phyloP scores from a whole-genome alignment of 768 basidiomycete genomes.

The Rhizopogon vesiculosus region DNA sequence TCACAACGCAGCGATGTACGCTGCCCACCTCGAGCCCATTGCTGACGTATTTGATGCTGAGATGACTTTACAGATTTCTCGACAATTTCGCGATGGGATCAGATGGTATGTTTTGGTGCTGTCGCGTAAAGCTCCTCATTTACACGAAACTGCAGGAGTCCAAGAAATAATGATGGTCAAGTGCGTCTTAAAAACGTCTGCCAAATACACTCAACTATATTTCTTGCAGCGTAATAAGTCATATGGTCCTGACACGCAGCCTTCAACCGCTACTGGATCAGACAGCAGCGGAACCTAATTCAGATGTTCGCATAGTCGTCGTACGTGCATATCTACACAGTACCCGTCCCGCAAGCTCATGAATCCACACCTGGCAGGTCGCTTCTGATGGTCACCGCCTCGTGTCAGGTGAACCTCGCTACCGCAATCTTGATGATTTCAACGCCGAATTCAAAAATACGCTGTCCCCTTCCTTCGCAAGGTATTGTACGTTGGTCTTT shows the following conservation, averaged over 20 bases:
- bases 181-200: slow-evolving; percentile 18
- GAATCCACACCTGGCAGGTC: slow-evolving; percentile 19
- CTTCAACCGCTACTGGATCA: slow-evolving; percentile 47
- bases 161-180: slow-evolving; percentile 39
- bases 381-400: slow-evolving; percentile 24
- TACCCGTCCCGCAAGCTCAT: not conserved
- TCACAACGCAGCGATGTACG: slow-evolving; percentile 53
- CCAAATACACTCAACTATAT: not conserved
- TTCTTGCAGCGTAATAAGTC: slow-evolving; percentile 43
- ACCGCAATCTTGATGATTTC: slow-evolving; percentile 29
- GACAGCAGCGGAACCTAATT: slow-evolving; percentile 41
- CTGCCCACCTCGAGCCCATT: not conserved
- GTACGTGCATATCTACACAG: slow-evolving; percentile 28
- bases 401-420: slow-evolving; percentile 16
- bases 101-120: slow-evolving; percentile 18
- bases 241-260: slow-evolving; percentile 48
- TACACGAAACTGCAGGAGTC: slow-evolving; percentile 26
- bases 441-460: slow-evolving; percentile 29
- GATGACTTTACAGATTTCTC: slow-evolving; percentile 12
- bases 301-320: slow-evolving; percentile 60
- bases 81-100: slow-evolving; percentile 14
- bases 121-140: no score
- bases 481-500: slow-evolving; percentile 27
- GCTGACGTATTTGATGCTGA: not conserved
- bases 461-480: slow-evolving; percentile 10